Conservation (phyloP, 2,329 filamentous ascomycete species). For the Neofusicoccum kwambonambiense region DNA sequence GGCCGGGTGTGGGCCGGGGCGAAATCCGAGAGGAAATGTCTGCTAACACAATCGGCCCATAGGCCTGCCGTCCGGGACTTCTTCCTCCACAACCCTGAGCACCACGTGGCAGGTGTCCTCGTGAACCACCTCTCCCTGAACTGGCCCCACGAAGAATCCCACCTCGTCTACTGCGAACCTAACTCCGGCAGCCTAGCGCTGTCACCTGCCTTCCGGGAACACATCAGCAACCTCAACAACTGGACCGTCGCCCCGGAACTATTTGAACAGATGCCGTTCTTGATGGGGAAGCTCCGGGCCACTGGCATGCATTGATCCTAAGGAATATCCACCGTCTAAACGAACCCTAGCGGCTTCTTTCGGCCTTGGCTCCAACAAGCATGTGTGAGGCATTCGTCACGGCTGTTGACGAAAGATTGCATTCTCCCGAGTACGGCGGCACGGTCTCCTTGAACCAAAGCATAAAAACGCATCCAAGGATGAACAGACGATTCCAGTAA, state of each 20-base stretch:
- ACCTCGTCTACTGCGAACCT: conserved; percentile 10
- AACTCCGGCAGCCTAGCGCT: conserved; percentile 5
- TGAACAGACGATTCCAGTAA: neutral
- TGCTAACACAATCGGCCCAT: neutral
- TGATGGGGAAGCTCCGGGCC: conserved; percentile 10
- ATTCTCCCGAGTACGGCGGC: neutral
- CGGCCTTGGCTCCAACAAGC: neutral
- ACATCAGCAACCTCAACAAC: conserved; percentile 30
- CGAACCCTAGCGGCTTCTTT: neutral
- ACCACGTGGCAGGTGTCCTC: conserved; percentile 11
- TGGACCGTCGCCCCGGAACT: conserved; percentile 26
- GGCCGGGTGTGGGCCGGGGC: neutral
- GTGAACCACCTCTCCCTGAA: conserved; percentile 5
- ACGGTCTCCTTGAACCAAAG: neutral
- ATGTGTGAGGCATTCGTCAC: neutral
- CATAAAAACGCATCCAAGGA: neutral
- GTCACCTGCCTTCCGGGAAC: conserved; percentile 24
- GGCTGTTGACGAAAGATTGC: neutral
- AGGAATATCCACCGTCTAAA: neutral
- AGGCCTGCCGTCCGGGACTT: conserved; percentile 18
- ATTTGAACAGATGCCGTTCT: conserved; percentile 25
- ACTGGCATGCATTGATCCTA: conserved; percentile 6
- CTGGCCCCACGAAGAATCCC: conserved; percentile 15
- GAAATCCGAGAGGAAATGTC: neutral
- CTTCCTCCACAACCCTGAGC: conserved; percentile 16